Conservation (phyloP, 1,139 yeast species). For the Scheffersomyces quercinus region DNA sequence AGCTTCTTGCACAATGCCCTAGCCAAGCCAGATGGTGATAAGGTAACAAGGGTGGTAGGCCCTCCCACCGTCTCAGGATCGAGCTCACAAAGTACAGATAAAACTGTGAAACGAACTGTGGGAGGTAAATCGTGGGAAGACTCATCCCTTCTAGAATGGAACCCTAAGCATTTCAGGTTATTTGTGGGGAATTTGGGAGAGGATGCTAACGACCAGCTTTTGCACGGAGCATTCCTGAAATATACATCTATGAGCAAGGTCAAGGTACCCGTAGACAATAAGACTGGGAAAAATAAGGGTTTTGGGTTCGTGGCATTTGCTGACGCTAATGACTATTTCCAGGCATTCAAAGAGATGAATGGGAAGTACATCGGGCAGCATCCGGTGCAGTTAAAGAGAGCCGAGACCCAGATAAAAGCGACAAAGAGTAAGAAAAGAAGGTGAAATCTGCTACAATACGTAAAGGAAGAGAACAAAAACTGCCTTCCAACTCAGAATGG, state of each 20-base stretch:
- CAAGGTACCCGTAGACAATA: slow-evolving; percentile 52
- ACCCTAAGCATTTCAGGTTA: slow-evolving; percentile 66
- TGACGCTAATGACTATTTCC: slow-evolving; percentile 61
- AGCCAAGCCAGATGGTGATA: neutral
- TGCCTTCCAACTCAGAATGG: too few species aligned
- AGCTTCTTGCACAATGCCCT: slow-evolving; percentile 35
- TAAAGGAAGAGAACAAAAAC: neutral
- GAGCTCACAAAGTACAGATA: slow-evolving; percentile 1
- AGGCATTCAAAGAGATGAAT: slow-evolving; percentile 73
- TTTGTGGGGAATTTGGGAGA: slow-evolving; percentile 76
- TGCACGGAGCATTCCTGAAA: slow-evolving; percentile 51
- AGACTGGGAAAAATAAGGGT: slow-evolving; percentile 53
- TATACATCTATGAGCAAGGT: slow-evolving; percentile 55
- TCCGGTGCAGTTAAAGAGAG: slow-evolving; percentile 70
- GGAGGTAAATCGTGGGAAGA: slow-evolving; percentile 55
- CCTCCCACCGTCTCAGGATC: neutral
- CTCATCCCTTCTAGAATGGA: slow-evolving; percentile 53
- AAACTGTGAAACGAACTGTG: slow-evolving; percentile 41
- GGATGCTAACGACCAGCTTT: slow-evolving; percentile 61
- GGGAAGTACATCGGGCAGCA: slow-evolving; percentile 75
- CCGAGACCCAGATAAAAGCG: slow-evolving; percentile 51
- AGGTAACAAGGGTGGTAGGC: neutral
- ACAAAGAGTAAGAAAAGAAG: slow-evolving; percentile 16
- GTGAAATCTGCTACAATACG: neutral
- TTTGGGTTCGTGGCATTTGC: slow-evolving; percentile 71